Base-by-base conservation (phyloP, 192 early-diverging fungal species). In the Backusella westeae region DNA sequence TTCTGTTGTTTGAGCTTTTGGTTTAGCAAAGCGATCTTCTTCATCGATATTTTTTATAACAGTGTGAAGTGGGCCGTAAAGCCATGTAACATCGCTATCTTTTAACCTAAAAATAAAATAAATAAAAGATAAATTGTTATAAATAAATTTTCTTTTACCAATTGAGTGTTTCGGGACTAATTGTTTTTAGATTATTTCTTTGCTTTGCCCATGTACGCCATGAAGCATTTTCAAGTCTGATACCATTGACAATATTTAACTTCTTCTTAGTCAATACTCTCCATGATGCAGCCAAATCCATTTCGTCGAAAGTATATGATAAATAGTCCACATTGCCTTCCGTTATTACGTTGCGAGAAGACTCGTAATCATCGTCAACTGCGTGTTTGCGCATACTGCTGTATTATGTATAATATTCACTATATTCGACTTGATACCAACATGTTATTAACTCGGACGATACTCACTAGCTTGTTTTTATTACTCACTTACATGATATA, bases 121-220 rank as follows among this genome's bases (percentile, higher is more conserved):
- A 63, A 15, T 38, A 59, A 34, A 63, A 59, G n/a, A 23, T 59
- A 23, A 21, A 23, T 15, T 46, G 6, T 17, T 71, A 7, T 17
- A 44, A 19, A 44, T 44, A 44, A 44, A 44, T 4, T n/a, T 46
- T 49, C 0, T 71, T 71, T 80, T 86, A 90, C 89, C 90, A 91
- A 34, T 86, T 82, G 0, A 82, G 67, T 15, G 81, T 78, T 35
- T 78, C 71, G 10, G 77, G 77, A 66, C 79, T 85, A 10, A 91
- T 82, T 2, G 90, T 91, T 70, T 83, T 85, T 26, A 91, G 79
- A 34, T 88, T 66, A 42, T 87, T 84, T 34, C 84, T 85, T 74
- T 88, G 84, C 67, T 91, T 91, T 21, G 86, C 83, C 90, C 90
- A 91, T 49, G 86, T 89, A 34, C 90, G 84, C 90, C 90, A 91